Evolutionary conservation across 2,329 filamentous ascomycete genomes (phyloP).

Genomic region (Beauveria caledonica): DNA sequence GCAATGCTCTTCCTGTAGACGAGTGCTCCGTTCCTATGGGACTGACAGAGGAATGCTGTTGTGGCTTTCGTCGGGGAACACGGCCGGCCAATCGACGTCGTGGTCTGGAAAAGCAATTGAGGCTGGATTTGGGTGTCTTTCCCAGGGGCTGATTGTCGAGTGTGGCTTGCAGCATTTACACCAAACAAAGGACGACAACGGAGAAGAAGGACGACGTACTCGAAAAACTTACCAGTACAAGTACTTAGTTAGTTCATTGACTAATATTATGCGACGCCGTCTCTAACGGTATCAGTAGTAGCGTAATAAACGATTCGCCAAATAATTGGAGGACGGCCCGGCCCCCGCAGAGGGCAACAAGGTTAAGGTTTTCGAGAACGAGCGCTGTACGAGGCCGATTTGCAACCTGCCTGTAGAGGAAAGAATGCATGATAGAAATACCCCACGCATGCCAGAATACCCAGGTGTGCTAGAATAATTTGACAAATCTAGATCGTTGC

Average conservation of each 20-base stretch:
- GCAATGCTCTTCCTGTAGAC: too few relatives aligned
- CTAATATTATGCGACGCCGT: neutral
- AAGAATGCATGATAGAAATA: neutral
- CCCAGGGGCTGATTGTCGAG: neutral
- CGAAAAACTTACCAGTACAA: too few relatives aligned
- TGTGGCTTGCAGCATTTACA: neutral
- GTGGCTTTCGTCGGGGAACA: too few relatives aligned
- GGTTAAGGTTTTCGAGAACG: neutral
- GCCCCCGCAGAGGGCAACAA: neutral
- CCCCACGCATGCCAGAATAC: too few relatives aligned
- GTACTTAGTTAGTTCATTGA: too few relatives aligned
- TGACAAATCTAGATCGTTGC: too few relatives aligned
- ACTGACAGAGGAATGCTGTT: too few relatives aligned
- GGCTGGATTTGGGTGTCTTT: neutral
- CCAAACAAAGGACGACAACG: neutral
- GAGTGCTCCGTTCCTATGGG: too few relatives aligned
- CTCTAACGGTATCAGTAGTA: too few relatives aligned
- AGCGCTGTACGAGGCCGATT: neutral
- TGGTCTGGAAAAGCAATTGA: neutral
- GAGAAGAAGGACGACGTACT: neutral
- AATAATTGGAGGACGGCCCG: neutral
- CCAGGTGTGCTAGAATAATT: too few relatives aligned
- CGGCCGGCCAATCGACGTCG: too few relatives aligned
- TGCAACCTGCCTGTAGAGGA: neutral
- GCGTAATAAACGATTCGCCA: neutral